These are phyloP conservation scores for Termitomyces sp. DNA, from an alignment of 768 basidiomycete species.

Conservation along the genomic window DNA sequence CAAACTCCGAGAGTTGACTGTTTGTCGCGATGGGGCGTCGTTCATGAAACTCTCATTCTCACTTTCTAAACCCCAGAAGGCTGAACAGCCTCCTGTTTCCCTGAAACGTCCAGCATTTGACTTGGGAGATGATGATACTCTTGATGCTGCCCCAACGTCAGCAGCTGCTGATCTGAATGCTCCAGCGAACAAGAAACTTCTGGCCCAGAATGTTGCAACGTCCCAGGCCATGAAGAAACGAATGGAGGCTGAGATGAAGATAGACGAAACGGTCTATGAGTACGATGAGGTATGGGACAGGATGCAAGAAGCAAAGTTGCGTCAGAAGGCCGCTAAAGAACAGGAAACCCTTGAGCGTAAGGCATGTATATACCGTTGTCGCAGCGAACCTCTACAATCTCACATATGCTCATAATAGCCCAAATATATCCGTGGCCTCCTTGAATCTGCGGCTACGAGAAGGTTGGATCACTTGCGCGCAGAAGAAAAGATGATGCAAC, in stretches of 20 bases:
- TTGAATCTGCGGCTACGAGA: slow-evolving; percentile 80
- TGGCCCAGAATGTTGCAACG: slow-evolving; percentile 53
- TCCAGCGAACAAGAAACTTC: slow-evolving; percentile 46
- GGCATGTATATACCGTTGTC: slow-evolving; percentile 34
- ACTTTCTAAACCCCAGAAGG: slow-evolving; percentile 56
- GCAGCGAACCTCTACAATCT: slow-evolving; percentile 4
- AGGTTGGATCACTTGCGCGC: slow-evolving; percentile 86
- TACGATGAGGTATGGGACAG: slow-evolving; percentile 97
- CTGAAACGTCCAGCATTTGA: slow-evolving; percentile 60
- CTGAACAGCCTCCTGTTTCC: slow-evolving; percentile 34
- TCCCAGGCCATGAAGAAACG: slow-evolving; percentile 66
- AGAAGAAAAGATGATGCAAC: slow-evolving; percentile 96
- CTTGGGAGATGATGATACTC: slow-evolving; percentile 55
- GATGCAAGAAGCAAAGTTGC: slow-evolving; percentile 83
- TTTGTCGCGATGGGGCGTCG: slow-evolving; percentile 11
- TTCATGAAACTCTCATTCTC: slow-evolving; percentile 91
- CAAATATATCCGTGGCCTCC: slow-evolving; percentile 83
- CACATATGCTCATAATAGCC: slow-evolving; percentile 45
- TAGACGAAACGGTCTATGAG: slow-evolving; percentile 83
- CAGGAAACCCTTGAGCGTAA: slow-evolving; percentile 72
- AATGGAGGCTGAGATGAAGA: slow-evolving; percentile 71
- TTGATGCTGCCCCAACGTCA: slow-evolving; percentile 43
- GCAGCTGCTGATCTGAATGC: slow-evolving; percentile 29
- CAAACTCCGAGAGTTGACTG: slow-evolving; percentile 25
- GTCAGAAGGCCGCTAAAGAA: slow-evolving; percentile 74